Evolutionary conservation across 1,139 yeast genomes (phyloP), one percentile per base, ranked within the genome.

Genomic region (Pichia kudriavzevii): DNA sequence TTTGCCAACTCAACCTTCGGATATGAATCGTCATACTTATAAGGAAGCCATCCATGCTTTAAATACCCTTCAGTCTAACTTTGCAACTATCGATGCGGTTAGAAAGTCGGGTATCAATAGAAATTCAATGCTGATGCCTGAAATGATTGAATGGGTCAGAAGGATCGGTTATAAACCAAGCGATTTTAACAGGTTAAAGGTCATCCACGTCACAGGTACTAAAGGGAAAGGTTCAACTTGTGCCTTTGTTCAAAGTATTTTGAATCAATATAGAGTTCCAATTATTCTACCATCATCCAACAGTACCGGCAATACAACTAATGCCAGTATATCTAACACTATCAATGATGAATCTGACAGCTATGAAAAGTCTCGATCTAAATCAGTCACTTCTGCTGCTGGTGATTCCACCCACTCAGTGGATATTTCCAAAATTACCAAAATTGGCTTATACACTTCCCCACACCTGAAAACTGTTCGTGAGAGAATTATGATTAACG

Each of bases 221-320:
- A 93, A 93, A 58, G 99, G 99, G 10, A 93, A 93, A 61, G 99
- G 99, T 1, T 87, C 96, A 1, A 88, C 97, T 0, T 91, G 96
- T 61, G 96, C 98, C 0, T 93, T 93, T 55, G 75, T 88, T 3
- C 85, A 84, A 50, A 77, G 93, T 3, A 85, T 91, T 31, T 60
- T 93, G 42, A 55, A 61, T 12, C 87, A 84, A 52, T 85, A 83
- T 52, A 47, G 44, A 38, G 36, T 44, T 5, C 45, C 51, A 10
- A 24, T 36, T 17, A 22, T 41, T 9, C 18, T 39, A 13, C 29
- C 40, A n/a, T n/a, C n/a, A n/a, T n/a, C n/a, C n/a, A n/a, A n/a
- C n/a, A n/a, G n/a, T n/a, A n/a, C n/a, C n/a, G 28, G 13, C 17
- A 12, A 24, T n/a, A 10, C 6, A 7, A 9, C 6, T 5, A 27